Base-by-base conservation (phyloP, 2,329 filamentous ascomycete species). In the Dothideomycetidae sp. region DNA sequence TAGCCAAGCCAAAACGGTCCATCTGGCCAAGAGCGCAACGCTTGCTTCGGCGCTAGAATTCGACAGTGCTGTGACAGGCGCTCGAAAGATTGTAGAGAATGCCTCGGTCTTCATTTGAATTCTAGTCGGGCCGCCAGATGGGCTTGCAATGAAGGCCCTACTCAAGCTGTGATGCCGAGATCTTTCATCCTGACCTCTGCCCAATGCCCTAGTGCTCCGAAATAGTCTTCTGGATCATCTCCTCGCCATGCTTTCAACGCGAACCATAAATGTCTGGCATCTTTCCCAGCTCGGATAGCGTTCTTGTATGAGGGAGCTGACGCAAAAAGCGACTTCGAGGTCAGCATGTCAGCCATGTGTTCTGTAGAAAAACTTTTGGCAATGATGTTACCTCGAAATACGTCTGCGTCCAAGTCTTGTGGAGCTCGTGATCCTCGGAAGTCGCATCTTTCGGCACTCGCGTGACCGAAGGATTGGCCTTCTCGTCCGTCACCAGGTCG, bases 81-180 rank as follows among this genome's bases (percentile, higher is more conserved):
- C n/a, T n/a, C n/a, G n/a, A n/a, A n/a, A n/a, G n/a, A n/a, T n/a
- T n/a, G n/a, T n/a, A n/a, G n/a, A n/a, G n/a, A n/a, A n/a, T n/a
- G n/a, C n/a, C n/a, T n/a, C n/a, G n/a, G n/a, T n/a, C n/a, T n/a
- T n/a, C n/a, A n/a, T n/a, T n/a, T n/a, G n/a, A n/a, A n/a, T n/a
- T n/a, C n/a, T n/a, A n/a, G n/a, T n/a, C n/a, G n/a, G n/a, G n/a
- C n/a, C n/a, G n/a, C n/a, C n/a, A n/a, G n/a, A n/a, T 68, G 67
- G 34, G 62, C 56, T 14, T 68, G 62, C 37, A 63, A 52, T 28
- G 59, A 57, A 45, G 66, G 68, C 36, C 51, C 51, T 32, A 67
- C 65, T 47, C 59, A 67, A 37, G 62, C 59, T 44, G 57, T 59
- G 40, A 64, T 26, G n/a, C 21, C 21, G 21, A 26, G 7, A 7